Evolutionary conservation across 2,329 filamentous ascomycete species (phyloP), one percentile per base, ranked within the genome.

Genomic region (Chrysoporthe cubensis): DNA sequence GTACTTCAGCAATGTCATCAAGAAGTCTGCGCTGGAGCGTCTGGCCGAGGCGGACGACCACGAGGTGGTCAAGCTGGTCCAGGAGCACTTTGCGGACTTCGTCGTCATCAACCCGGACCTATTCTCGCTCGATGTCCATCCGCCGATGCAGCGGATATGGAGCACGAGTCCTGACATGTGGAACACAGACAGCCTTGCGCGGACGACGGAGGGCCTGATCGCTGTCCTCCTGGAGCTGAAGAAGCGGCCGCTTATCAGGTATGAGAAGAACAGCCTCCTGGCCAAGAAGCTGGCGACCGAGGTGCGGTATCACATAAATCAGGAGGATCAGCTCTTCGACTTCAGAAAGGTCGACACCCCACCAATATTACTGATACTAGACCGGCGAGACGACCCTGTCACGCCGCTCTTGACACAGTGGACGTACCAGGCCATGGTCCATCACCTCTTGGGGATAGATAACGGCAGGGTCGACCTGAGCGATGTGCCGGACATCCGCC

Each of bases 381-480:
- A 99, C 79, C 89, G 96, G 54, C 88, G 96, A 77, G 94, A 97
- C 76, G 96, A 99, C 75, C 95, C 96, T 0, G 91, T 98, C 62
- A 99, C 96, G 3, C 96, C 96, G 0, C 82, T 99, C 13, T 85
- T 99, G 61, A 97, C 94, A 2, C 96, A 99, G 77, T 99, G 96
- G 96, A 99, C 96, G 37, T 99, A 99, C 76, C 96, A 99, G 80
- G 96, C 96, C n/a, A 99, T 99, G 94, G 96, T 99, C 0, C 96
- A 99, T 77, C 96, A 99, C 75, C 82, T 98, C 1, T 84, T 99
- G 14, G 96, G 96, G 5, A 97, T 99, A 72, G 88, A 92, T 68
- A 98, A 98, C 77, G 96, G 96, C n/a, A 88, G 95, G 62, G 96
- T 99, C 0, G 91, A 97, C 75, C 83, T 99, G 44, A 91, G 90